A percentile compares a stretch with the other conserved stretches of the same genome.
These are phyloP conservation scores for Eucalyptus sp. DNA, from an alignment of 345 rosid genomes.

Conservation along the genomic window DNA sequence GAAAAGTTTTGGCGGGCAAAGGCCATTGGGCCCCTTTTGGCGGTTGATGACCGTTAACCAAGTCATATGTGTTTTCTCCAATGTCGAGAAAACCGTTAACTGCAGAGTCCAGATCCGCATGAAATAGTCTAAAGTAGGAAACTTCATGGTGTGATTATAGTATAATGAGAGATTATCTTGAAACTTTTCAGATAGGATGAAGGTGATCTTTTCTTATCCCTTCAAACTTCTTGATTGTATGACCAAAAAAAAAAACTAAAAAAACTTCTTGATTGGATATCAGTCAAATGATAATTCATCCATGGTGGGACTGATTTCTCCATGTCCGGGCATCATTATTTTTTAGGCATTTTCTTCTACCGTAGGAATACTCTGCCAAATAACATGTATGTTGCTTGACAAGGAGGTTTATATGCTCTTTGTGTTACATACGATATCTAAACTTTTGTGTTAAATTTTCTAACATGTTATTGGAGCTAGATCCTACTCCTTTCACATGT, in stretches of 20 bases:
- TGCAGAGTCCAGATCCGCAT: not conserved
- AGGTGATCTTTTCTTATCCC: not conserved
- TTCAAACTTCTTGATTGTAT: not conserved
- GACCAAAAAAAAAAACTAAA: no score
- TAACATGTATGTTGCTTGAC: not conserved
- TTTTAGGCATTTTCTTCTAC: not conserved
- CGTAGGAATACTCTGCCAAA: not conserved
- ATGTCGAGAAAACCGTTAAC: not conserved
- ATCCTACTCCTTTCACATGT: not conserved
- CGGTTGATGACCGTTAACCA: not conserved
- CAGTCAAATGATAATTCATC: not conserved
- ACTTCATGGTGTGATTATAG: not conserved
- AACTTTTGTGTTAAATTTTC: not conserved
- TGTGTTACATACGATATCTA: accelerated
- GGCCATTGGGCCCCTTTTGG: not conserved
- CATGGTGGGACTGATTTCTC: not conserved
- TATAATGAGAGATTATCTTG: not conserved
- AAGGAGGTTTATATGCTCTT: not conserved
- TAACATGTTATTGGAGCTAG: not conserved
- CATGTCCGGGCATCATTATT: not conserved
- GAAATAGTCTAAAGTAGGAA: not conserved
- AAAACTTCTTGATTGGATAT: not conserved
- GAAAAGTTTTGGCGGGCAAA: not conserved
- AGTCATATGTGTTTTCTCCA: not conserved
- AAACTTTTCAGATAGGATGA: not conserved